These are phyloP conservation scores for Daldinia concentrica DNA, from an alignment of 495 filamentous ascomycete genomes.

Conservation along the genomic window DNA sequence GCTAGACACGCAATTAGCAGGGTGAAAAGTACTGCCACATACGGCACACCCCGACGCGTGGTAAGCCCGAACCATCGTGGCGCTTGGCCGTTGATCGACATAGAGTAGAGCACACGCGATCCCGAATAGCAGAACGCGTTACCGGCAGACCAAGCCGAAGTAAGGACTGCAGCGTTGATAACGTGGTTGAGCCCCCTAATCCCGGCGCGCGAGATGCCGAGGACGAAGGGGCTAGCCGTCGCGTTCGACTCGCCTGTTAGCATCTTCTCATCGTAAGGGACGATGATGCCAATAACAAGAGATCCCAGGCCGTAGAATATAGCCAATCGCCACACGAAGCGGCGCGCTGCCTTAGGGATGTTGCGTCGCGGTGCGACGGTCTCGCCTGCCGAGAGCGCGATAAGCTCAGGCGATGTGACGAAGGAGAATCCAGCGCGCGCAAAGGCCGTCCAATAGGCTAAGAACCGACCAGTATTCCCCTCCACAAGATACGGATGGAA, in stretches of 20 bases:
- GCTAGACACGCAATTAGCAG: constrained; percentile 65
- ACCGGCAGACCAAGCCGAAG: constrained; percentile 63
- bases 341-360: constrained; percentile 74
- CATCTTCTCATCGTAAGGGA: constrained; percentile 62
- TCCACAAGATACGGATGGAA: constrained; percentile 66
- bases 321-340: constrained; percentile 74
- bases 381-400: constrained; percentile 76
- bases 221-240: constrained; percentile 69
- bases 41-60: constrained; percentile 68
- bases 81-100: constrained; percentile 70
- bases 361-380: constrained; percentile 79
- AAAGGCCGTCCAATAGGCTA: constrained; percentile 59
- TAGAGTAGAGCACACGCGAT: constrained; percentile 78
- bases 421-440: constrained; percentile 60
- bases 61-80: constrained; percentile 65
- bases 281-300: constrained; percentile 74
- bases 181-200: constrained; percentile 57
- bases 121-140: constrained; percentile 86
- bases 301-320: constrained; percentile 77
- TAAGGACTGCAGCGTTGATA: constrained; percentile 61
- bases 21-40: constrained; percentile 66
- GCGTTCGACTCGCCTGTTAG: constrained; percentile 65
- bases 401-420: constrained; percentile 60
- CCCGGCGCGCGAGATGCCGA: constrained; percentile 57
- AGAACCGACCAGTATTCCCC: constrained; percentile 60